These are phyloP conservation scores for Vigna mungo DNA, from an alignment of 306 rosid genomes.

Conservation along the genomic window DNA sequence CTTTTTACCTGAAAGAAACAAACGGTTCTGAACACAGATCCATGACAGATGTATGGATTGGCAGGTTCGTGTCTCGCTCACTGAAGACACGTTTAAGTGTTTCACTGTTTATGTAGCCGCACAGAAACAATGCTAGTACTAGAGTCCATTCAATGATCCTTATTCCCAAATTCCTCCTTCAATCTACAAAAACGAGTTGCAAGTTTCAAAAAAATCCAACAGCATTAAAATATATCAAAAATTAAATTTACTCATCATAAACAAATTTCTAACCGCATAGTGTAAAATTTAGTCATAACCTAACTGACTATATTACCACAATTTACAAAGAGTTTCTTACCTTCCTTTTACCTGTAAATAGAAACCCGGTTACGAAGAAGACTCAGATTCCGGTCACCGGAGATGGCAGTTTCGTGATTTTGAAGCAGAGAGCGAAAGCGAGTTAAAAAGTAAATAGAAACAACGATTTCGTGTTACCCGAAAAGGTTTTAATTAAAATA, in stretches of 20 bases:
- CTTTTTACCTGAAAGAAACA: slow-evolving; percentile 49
- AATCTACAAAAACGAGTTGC: slow-evolving; percentile 30
- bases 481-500: background rate
- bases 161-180: slow-evolving; percentile 17
- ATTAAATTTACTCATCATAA: background rate
- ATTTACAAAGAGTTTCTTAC: slow-evolving; percentile 35
- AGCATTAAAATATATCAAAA: background rate
- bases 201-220: slow-evolving; percentile 1
- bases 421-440: slow-evolving; percentile 25
- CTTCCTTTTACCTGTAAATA: slow-evolving; percentile 44
- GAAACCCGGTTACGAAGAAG: background rate
- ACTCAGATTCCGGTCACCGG: too few species aligned
- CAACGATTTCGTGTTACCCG: slow-evolving; percentile 14
- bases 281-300: slow-evolving; percentile 7
- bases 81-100: slow-evolving; percentile 60
- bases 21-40: slow-evolving; percentile 48
- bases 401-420: slow-evolving; percentile 42
- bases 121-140: slow-evolving; percentile 21
- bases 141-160: slow-evolving; percentile 48
- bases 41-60: slow-evolving; percentile 49
- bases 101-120: slow-evolving; percentile 53
- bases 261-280: background rate
- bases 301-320: slow-evolving; percentile 14
- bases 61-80: slow-evolving; percentile 61
- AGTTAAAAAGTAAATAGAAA: background rate